Percentiles rank a stretch among this genome's conserved stretches.
These are phyloP conservation scores for Ceratocystis colombiana DNA, from an alignment of 2,329 filamentous ascomycete species.

Conservation along the genomic window DNA sequence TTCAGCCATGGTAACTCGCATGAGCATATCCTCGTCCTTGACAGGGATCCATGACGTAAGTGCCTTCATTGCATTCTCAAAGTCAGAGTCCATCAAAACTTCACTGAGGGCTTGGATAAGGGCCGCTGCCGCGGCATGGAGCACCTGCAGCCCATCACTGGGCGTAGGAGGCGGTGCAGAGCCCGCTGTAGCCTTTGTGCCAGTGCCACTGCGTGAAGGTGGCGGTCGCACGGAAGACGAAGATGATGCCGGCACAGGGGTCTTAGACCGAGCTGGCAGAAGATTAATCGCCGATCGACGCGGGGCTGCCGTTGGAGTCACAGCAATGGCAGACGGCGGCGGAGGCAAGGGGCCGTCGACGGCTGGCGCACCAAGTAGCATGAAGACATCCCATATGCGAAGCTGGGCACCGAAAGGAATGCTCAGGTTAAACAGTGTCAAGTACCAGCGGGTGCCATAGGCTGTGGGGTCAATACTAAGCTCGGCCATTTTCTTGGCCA, in stretches of 20 bases:
- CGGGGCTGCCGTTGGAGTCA: not conserved
- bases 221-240: constrained; percentile 62
- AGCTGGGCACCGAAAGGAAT: constrained; percentile 91
- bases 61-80: constrained; percentile 96
- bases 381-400: constrained; percentile 94
- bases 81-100: constrained; percentile 82
- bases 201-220: constrained; percentile 23
- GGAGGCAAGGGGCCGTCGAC: constrained; percentile 27
- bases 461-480: constrained; percentile 75
- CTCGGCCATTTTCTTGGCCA: constrained; percentile 67
- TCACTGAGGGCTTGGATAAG: constrained; percentile 84
- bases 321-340: constrained; percentile 18
- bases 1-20: constrained; percentile 80
- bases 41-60: constrained; percentile 89
- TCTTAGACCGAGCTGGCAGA: constrained; percentile 87
- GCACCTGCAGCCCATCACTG: constrained; percentile 58
- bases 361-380: constrained; percentile 74
- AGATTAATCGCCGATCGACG: constrained; percentile 37
- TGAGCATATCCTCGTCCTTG: constrained; percentile 84
- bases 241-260: constrained; percentile 95
- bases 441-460: constrained; percentile 95
- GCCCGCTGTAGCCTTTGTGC: constrained; percentile 12
- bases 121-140: constrained; percentile 83
- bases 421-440: constrained; percentile 94
- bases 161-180: constrained; percentile 25